Conservation (phyloP, 2,329 filamentous ascomycete genomes). For the Endocalyx cinctus region DNA sequence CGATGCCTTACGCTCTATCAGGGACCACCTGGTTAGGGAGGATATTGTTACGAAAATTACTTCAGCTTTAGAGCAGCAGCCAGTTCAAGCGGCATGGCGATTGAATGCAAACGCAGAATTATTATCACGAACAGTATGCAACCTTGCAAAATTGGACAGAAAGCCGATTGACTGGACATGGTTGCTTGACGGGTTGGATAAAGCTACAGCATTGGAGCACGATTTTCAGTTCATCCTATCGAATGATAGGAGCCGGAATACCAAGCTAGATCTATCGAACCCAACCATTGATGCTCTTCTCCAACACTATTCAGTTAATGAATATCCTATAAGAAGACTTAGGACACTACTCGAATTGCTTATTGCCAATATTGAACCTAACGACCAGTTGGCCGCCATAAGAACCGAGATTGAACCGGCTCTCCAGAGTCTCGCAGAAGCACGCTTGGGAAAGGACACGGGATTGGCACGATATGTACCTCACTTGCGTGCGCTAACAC, state of each 20-base stretch:
- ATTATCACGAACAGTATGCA: constrained; percentile 55
- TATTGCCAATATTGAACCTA: constrained; percentile 42
- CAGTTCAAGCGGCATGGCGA: constrained; percentile 52
- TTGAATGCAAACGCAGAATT: constrained; percentile 42
- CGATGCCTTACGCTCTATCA: constrained; percentile 55
- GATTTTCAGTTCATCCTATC: constrained; percentile 47
- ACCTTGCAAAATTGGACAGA: constrained; percentile 55
- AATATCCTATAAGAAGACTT: constrained; percentile 48
- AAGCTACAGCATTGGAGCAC: constrained; percentile 56
- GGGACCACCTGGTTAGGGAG: constrained; percentile 55
- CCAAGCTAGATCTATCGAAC: constrained; percentile 38
- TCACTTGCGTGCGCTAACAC: constrained; percentile 43
- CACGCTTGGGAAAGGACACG: constrained; percentile 40
- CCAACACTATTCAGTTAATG: constrained; percentile 43
- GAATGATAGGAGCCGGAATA: constrained; percentile 25
- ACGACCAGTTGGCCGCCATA: constrained; percentile 34
- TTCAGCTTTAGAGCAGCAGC: constrained; percentile 39
- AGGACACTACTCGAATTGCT: constrained; percentile 47
- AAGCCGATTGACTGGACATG: constrained; percentile 54
- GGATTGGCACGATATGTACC: constrained; percentile 40
- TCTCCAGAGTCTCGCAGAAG: constrained; percentile 29
- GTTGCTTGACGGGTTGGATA: constrained; percentile 46
- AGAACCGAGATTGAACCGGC: constrained; percentile 34
- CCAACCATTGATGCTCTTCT: constrained; percentile 43
- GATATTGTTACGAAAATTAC: constrained; percentile 54